These are phyloP conservation scores for Kwoniella bestiolae DNA, from an alignment of 768 basidiomycete species.

Conservation along the genomic window DNA sequence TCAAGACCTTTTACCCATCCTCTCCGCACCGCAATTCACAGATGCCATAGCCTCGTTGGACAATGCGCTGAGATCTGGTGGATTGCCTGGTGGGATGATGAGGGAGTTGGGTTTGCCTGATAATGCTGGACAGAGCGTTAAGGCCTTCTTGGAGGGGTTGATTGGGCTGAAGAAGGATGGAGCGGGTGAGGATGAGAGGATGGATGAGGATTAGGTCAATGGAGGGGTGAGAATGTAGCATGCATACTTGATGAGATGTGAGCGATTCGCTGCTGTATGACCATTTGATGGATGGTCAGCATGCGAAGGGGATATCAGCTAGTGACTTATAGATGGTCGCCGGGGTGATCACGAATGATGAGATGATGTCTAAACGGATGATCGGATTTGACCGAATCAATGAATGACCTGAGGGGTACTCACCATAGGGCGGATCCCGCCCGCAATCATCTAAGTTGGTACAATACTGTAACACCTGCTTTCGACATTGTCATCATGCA, in stretches of 20 bases:
- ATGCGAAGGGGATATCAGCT: too few relatives aligned
- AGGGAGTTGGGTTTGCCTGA: conserved; percentile 79
- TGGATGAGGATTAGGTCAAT: conserved; percentile 73
- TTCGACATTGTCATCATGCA: too few relatives aligned
- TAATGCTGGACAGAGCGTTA: conserved; percentile 77
- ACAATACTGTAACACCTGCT: too few relatives aligned
- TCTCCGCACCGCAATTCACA: conserved; percentile 83
- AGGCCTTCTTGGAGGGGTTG: conserved; percentile 78
- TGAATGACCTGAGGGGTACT: neutral
- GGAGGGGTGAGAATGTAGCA: neutral
- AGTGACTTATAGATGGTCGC: too few relatives aligned
- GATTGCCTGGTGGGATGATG: conserved; percentile 72
- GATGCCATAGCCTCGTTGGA: conserved; percentile 78
- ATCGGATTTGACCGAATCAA: neutral
- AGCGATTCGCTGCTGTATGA: too few relatives aligned
- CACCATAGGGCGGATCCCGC: too few relatives aligned
- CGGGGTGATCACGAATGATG: too few relatives aligned
- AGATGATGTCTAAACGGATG: neutral
- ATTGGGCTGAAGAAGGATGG: conserved; percentile 69
- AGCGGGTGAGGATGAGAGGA: conserved; percentile 62
- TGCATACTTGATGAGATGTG: neutral
- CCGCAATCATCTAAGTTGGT: too few relatives aligned
- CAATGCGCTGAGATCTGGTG: conserved; percentile 78
- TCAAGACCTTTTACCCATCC: conserved; percentile 73
- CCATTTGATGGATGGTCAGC: too few relatives aligned